Evolutionary conservation across 116 monocot species (phyloP).

Genomic region (Zostera marina): DNA sequence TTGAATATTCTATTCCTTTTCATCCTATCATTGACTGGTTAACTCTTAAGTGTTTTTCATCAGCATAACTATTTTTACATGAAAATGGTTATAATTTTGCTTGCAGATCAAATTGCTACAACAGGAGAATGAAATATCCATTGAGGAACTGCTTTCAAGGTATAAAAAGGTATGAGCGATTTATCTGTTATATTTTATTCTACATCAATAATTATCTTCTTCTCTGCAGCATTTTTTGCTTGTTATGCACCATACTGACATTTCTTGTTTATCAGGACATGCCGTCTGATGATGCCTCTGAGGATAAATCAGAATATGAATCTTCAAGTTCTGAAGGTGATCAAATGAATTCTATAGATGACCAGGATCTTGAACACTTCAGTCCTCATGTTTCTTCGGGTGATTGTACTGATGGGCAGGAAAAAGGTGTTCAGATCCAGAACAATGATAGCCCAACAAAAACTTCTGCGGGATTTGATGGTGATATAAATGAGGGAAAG

Average conservation of each 20-base stretch:
- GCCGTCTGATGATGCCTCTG: constrained; percentile 14
- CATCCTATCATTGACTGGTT: background rate
- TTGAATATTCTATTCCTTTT: background rate
- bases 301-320: constrained; percentile 26
- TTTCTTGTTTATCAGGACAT: constrained; percentile 28
- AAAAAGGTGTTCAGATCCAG: constrained; percentile 7
- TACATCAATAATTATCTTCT: background rate
- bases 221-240: background rate
- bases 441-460: constrained; percentile 4
- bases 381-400: constrained; percentile 4
- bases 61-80: background rate
- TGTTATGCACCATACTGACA: background rate
- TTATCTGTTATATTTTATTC: background rate
- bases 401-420: constrained; percentile 1
- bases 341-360: constrained; percentile 12
- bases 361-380: constrained; percentile 6
- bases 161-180: constrained; percentile 63
- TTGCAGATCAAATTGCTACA: constrained; percentile 65
- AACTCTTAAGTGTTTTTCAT: constrained; percentile 1
- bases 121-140: constrained; percentile 64
- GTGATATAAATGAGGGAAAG: constrained; percentile 21
- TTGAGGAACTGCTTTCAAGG: constrained; percentile 78
- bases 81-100: background rate
- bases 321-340: constrained; percentile 38
- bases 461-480: constrained; percentile 7